Conservation (phyloP, 2,329 filamentous ascomycete genomes). For the Epichloe sylvatica region DNA sequence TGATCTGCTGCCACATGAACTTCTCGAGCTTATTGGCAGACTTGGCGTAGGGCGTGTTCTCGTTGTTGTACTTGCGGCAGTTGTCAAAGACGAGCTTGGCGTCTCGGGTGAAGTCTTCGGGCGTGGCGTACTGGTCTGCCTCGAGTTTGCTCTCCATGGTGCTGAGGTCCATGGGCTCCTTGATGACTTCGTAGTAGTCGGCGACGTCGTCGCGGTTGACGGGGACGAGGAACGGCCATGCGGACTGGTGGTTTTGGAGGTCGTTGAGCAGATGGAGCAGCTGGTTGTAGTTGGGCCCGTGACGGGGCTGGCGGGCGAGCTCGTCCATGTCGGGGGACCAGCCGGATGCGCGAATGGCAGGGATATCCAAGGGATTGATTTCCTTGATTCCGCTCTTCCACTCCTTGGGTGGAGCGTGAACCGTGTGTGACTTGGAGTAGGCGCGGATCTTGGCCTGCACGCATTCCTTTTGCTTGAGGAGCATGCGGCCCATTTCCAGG, state of each 20-base stretch:
- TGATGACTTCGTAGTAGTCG: constrained; percentile 99
- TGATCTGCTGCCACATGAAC: constrained; percentile 89
- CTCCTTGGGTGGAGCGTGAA: constrained; percentile 71
- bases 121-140: constrained; percentile 77
- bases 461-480: constrained; percentile 92
- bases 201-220: constrained; percentile 92
- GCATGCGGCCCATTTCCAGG: constrained; percentile 81
- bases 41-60: constrained; percentile 89
- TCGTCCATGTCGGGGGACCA: constrained; percentile 98
- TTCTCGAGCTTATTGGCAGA: constrained; percentile 85
- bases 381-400: constrained; percentile 64
- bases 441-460: constrained; percentile 91
- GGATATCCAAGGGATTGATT: constrained; percentile 76
- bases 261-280: constrained; percentile 86
- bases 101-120: constrained; percentile 85
- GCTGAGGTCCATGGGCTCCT: constrained; percentile 88
- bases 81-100: constrained; percentile 86
- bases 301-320: constrained; percentile 81
- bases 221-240: constrained; percentile 89
- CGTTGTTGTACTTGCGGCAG: constrained; percentile 91
- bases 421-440: constrained; percentile 74
- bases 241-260: constrained; percentile 81
- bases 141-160: constrained; percentile 87
- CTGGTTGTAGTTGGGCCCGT: constrained; percentile 92
- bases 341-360: constrained; percentile 79